Base-by-base conservation (phyloP, 768 basidiomycete genomes). In the Lentinula sp. region DNA sequence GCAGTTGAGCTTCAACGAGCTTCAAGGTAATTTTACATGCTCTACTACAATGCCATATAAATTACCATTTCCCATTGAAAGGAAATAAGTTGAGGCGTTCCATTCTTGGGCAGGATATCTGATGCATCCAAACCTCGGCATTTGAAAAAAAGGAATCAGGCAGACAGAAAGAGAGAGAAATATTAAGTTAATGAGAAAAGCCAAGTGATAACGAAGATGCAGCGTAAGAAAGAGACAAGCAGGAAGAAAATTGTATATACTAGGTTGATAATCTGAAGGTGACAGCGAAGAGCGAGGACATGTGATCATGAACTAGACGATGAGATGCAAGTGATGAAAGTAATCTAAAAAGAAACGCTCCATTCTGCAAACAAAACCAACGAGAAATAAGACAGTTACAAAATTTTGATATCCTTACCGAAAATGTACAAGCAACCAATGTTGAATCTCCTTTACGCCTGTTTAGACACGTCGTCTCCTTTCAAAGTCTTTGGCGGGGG, bases 401-500 rank as follows among this genome's bases (percentile, higher is more conserved):
- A 48, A n/a, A 48, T 48, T 23, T 48, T 48, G 21, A 21, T 23
- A 48, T 8, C 46, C 46, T 39, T 21, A 21, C 34, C 53, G 10
- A 37, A 52, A 34, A 32, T 32, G 32, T n/a, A 32, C 35, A n/a
- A 32, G 5, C 9, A 32, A 16, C 28, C 23, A 7, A 5, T 11
- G 15, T 11, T 37, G 18, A 2, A 8, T 39, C 37, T 34, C 5
- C 35, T 23, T 54, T 9, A 21, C 18, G 16, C 8, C 34, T 3
- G 10, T 54, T 5, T 39, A 39, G 16, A 37, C 37, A 8, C 23
- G 3, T 45, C 55, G 37, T 2, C 9, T 39, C 23, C 15, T 52
- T 54, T 54, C 35, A 39, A 18, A 13, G 53, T 54, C 31, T 40
- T 31, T 42, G 55, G 55, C 11, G 55, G 6, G 21, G 63, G 63